Evolutionary conservation across 2,329 filamentous ascomycete species (phyloP), one percentile per base, ranked within the genome.

Genomic region (Aspergillus aculeatinus): DNA sequence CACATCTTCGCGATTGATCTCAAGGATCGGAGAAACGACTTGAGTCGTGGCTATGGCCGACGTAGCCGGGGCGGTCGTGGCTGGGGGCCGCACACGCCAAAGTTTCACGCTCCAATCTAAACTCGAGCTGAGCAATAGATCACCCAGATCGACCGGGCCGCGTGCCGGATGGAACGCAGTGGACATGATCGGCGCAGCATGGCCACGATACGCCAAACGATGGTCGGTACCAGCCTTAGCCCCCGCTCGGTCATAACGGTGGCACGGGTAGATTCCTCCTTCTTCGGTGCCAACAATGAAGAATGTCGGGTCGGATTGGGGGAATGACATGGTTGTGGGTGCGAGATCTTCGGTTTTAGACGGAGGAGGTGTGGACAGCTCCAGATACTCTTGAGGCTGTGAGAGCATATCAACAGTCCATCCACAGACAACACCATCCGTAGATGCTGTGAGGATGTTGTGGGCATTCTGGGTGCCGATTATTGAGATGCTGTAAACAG

Each of bases 321-420:
- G 95, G 79, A 99, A 99, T 16, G 92, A 91, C 79, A 99, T 90
- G 76, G 91, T 96, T 0, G 92, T 96, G 2, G 96, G 95, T 57
- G 92, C 92, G 53, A 99, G 87, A 70, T 99, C 95, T 77, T 99
- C 96, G 4, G 92, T 94, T 75, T 92, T 94, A 67, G 91, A 89
- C 5, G 94, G 92, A 16, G 88, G 87, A 3, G 94, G 94, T 2
- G 92, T 91, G 61, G 88, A 89, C 12, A 99, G 83, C 70, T 96
- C 92, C 48, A 99, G 86, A 58, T 92, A 89, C 79, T 99, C 95
- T 77, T 98, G 94, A 0, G 95, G 95, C 76, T 97, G 92, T 1
- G 94, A 92, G 62, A 99, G 90, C 87, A 99, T 98, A 75, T 99
- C 96, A 65, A 97, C 92, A 58, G 91, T 93, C 95, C 95, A 99